phyloP scores from a whole-genome alignment of 2,329 filamentous ascomycete species.

The Capronia epimyces region DNA sequence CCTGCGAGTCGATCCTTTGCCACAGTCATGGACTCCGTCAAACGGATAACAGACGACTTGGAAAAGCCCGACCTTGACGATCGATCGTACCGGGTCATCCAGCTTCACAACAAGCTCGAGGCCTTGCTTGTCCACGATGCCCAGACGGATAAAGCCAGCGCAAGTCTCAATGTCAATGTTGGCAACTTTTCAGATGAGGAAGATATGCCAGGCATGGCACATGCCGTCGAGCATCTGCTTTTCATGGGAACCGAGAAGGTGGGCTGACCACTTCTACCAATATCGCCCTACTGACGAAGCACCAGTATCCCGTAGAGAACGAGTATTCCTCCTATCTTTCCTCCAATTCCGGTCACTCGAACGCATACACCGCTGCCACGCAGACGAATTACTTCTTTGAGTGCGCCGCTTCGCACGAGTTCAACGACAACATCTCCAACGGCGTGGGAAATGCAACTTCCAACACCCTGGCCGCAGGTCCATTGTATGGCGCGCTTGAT shows the following conservation, averaged over 20 bases:
- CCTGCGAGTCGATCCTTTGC: conserved; percentile 18
- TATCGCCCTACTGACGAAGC: conserved; percentile 4
- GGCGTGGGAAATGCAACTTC: conserved; percentile 19
- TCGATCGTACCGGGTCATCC: conserved; percentile 79
- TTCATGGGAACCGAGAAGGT: conserved; percentile 99
- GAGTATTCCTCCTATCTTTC: conserved; percentile 92
- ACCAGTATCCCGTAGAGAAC: conserved; percentile 82
- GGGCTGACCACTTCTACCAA: not conserved
- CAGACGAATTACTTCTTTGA: conserved; percentile 99
- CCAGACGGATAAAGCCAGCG: conserved; percentile 93
- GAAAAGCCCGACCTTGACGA: conserved; percentile 83
- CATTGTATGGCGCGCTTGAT: conserved; percentile 76
- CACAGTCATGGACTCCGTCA: conserved; percentile 27
- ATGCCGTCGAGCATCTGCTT: conserved; percentile 89
- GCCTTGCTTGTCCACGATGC: conserved; percentile 88
- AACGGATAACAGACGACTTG: conserved; percentile 60
- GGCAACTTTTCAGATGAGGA: conserved; percentile 90
- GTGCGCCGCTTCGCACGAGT: conserved; percentile 68
- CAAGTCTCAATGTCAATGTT: conserved; percentile 90
- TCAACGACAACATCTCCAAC: conserved; percentile 24
- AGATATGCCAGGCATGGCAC: conserved; percentile 89
- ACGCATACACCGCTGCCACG: conserved; percentile 87
- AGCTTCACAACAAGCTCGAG: conserved; percentile 80
- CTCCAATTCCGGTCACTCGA: conserved; percentile 82
- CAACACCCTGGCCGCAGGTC: conserved; percentile 32